phyloP scores from a whole-genome alignment of 192 early-diverging fungal genomes.

The Mycoemilia scoparia region DNA sequence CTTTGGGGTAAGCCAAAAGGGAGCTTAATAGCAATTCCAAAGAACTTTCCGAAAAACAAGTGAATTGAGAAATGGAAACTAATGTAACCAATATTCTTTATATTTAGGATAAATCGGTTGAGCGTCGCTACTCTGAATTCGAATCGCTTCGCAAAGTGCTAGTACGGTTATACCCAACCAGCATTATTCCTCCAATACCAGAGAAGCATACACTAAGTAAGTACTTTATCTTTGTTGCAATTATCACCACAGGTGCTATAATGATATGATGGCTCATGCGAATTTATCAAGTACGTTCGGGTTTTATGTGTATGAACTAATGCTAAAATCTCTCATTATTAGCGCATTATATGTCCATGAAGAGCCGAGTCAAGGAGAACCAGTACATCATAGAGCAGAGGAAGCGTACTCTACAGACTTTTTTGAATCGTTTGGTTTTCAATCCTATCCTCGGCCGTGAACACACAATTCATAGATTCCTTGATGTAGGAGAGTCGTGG shows the following conservation, averaged over 20 bases:
- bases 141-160: conserved; percentile 72
- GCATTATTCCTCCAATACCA: conserved; percentile 89
- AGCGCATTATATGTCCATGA: too few relatives aligned
- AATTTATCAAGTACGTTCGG: neutral
- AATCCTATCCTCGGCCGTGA: conserved; percentile 75
- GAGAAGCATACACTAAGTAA: conserved; percentile 86
- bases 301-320: neutral
- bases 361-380: conserved; percentile 84
- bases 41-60: too few relatives aligned
- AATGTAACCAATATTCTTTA: too few relatives aligned
- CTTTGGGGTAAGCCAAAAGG: too few relatives aligned
- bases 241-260: too few relatives aligned
- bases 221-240: conserved; percentile 26
- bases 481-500: conserved; percentile 65
- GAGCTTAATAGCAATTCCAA: too few relatives aligned
- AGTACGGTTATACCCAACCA: conserved; percentile 59
- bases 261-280: conserved; percentile 1
- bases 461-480: conserved; percentile 83
- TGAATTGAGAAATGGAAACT: too few relatives aligned
- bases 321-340: too few relatives aligned
- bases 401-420: conserved; percentile 83
- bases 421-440: conserved; percentile 75
- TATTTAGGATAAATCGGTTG: conserved; percentile 54
- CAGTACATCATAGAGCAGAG: conserved; percentile 72
- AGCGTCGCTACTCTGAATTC: conserved; percentile 90